Conservation (phyloP, 257 asterid genomes). For the Solanum sejunctum region DNA sequence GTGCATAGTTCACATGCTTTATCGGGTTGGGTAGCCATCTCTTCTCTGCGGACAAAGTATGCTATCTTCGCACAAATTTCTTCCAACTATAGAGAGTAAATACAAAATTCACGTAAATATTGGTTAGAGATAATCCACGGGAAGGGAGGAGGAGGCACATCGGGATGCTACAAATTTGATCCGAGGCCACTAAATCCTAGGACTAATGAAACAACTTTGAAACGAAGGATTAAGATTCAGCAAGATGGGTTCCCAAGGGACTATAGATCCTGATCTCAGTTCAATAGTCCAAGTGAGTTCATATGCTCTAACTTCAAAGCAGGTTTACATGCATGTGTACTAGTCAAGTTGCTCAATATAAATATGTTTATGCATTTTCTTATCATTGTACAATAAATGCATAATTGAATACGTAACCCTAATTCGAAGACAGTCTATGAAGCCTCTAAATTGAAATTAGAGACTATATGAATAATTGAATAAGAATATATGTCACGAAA, state of each 20-base stretch:
- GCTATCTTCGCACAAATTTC: not conserved
- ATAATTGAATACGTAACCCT: too few species aligned
- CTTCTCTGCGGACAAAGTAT: not conserved
- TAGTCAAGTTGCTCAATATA: not conserved
- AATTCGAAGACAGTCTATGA: too few species aligned
- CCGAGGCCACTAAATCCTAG: not conserved
- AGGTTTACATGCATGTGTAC: not conserved
- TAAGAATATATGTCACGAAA: too few species aligned
- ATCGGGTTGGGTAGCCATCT: not conserved
- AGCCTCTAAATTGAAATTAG: too few species aligned
- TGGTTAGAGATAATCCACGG: not conserved
- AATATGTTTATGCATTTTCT: not conserved
- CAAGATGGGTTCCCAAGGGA: not conserved
- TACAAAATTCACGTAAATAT: not conserved
- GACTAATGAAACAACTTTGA: not conserved
- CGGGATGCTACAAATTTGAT: not conserved
- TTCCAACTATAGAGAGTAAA: not conserved
- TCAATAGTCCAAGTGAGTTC: not conserved
- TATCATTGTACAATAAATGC: too few species aligned
- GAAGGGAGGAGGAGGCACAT: not conserved
- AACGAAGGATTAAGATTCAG: not conserved
- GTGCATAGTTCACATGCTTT: constrained; percentile 7
- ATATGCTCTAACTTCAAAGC: not conserved
- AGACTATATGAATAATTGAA: too few species aligned
- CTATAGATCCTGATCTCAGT: not conserved